A percentile compares a stretch with the other conserved stretches of the same genome.
Evolutionary conservation across 345 rosid genomes (phyloP).

Genomic region (Lenwebbia sp.): DNA sequence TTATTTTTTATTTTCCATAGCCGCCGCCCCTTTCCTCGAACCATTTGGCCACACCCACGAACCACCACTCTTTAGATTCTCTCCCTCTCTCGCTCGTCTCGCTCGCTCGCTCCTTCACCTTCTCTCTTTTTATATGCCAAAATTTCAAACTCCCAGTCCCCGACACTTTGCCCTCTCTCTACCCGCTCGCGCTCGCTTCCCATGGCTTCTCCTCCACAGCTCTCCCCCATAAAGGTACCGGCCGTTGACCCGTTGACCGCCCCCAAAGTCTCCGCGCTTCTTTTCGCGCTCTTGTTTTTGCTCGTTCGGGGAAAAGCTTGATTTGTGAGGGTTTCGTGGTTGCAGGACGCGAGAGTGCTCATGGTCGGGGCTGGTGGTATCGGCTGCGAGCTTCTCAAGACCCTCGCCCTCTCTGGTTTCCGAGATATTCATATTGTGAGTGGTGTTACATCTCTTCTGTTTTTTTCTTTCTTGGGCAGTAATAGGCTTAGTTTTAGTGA

Average conservation of each 20-base stretch:
- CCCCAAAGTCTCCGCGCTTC: neutral
- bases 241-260: neutral
- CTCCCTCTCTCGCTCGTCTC: neutral
- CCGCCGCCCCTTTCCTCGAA: neutral
- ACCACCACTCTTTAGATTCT: neutral
- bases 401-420: conserved; percentile 91
- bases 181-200: neutral
- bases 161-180: neutral
- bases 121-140: neutral
- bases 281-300: neutral
- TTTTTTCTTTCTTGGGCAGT: neutral
- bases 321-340: neutral
- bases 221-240: neutral
- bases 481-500: neutral
- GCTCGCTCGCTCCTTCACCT: neutral
- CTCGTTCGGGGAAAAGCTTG: neutral
- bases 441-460: neutral
- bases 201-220: neutral
- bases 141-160: neutral
- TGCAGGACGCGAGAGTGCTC: conserved; percentile 86
- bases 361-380: conserved; percentile 99
- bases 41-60: neutral
- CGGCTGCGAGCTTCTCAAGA: conserved; percentile 97
- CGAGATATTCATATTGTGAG: conserved; percentile 91
- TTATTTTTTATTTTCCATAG: neutral